phyloP scores from a whole-genome alignment of 441 rosid species.

The Populus tomentosa region DNA sequence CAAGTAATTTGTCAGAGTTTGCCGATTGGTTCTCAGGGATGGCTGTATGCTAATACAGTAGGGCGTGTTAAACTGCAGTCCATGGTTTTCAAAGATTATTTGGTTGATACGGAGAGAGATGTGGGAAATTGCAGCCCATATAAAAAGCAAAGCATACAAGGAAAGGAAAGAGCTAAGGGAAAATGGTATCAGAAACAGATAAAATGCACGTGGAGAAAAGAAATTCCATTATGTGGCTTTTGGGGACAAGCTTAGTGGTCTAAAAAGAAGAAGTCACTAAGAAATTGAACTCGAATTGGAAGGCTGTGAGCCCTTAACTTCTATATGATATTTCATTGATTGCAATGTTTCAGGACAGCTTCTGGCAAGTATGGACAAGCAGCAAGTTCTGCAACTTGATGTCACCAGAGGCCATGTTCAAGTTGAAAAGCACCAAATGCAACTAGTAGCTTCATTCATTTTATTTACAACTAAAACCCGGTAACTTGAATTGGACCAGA shows the following conservation, averaged over 20 bases:
- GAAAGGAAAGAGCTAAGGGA: neutral
- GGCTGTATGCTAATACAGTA: too few species aligned
- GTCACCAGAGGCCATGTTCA: neutral
- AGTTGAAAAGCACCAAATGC: neutral
- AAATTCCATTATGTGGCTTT: slow-evolving; percentile 13
- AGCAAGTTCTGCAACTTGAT: neutral
- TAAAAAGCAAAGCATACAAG: neutral
- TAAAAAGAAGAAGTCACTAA: neutral
- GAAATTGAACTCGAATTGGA: neutral
- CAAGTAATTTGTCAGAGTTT: too few species aligned
- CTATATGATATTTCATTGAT: neutral
- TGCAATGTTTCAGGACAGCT: neutral
- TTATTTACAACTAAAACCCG: neutral
- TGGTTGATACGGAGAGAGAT: too few species aligned
- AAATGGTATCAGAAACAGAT: neutral
- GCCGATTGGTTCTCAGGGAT: too few species aligned
- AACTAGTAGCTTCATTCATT: neutral
- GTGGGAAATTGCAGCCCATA: neutral
- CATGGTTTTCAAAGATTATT: too few species aligned
- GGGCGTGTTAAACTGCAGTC: too few species aligned
- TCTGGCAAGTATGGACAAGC: neutral
- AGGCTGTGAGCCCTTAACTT: neutral
- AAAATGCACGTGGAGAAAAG: neutral
- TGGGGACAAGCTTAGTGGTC: slow-evolving; percentile 16
- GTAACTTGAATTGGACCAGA: neutral